Evolutionary conservation across 1,284 basidiomycete genomes (phyloP), one percentile per base, ranked within the genome.

Genomic region (Coniferiporia weirii): DNA sequence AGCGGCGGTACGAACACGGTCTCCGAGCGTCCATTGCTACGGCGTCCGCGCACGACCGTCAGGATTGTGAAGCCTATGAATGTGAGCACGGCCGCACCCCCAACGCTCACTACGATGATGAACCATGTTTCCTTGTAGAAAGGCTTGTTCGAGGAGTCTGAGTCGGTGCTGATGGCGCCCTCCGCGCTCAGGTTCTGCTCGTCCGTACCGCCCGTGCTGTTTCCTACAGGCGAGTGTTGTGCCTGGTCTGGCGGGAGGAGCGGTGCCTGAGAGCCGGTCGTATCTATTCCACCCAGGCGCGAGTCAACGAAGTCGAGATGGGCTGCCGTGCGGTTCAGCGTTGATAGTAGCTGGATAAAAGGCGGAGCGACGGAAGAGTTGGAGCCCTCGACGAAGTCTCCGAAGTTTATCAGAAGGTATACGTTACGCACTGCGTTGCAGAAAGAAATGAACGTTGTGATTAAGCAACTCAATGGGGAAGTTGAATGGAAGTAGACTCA

Each of bases 341-440:
- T 61, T 15, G 62, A 58, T 6, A 67, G 51, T 34, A 89, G 71
- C 63, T 87, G 85, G 20, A 87, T 73, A 68, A 79, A 89, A 2
- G 85, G 84, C 32, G 72, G 69, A 27, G 68, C 70, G 22, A 70
- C 70, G 19, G 66, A 63, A 36, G 71, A 68, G 12, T 71, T 70
- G 20, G 61, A 63, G 12, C 62, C 65, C 43, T 63, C 60, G 20
- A 66, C 53, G 57, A 66, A 67, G 57, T 75, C 71, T 22, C 72
- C 69, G 27, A 67, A 68, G 63, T 75, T 70, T 38, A 66, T 59
- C 7, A 65, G 52, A 4, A 58, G 57, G 45, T 67, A 67, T 8
- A 61, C 53, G 52, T 67, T 67, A 8, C 65, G 63, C 7, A 67
- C 65, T 66, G 35, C 50, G 64, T 85, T 67, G 86, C 76, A 66